Evolutionary conservation across 305 asterid species (phyloP).

Genomic region (Fraxinus xanthoxyloides): DNA sequence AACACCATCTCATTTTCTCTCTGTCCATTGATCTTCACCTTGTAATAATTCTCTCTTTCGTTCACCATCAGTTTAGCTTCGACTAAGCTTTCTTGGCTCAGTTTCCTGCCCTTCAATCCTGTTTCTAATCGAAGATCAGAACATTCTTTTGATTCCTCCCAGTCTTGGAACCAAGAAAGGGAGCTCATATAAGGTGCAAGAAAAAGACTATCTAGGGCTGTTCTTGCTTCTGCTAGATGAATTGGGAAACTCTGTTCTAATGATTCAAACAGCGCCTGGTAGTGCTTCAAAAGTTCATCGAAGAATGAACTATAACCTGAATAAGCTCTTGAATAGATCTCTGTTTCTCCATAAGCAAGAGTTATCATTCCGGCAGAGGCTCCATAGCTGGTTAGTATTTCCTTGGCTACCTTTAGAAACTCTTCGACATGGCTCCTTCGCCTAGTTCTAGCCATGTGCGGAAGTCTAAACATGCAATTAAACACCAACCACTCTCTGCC

Average conservation of each 20-base stretch:
- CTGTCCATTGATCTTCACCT: slow-evolving; percentile 24
- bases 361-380: slow-evolving; percentile 23
- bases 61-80: slow-evolving; percentile 28
- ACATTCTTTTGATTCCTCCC: slow-evolving; percentile 24
- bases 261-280: slow-evolving; percentile 26
- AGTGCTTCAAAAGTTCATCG: slow-evolving; percentile 9
- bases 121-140: slow-evolving; percentile 2
- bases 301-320: slow-evolving; percentile 23
- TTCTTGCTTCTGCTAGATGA: slow-evolving; percentile 31
- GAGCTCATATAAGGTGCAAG: slow-evolving; percentile 21
- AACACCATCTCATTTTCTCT: slow-evolving; percentile 30
- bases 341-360: slow-evolving; percentile 19
- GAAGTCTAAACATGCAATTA: slow-evolving; percentile 28
- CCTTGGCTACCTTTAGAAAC: slow-evolving; percentile 25
- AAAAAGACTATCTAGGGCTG: slow-evolving; percentile 26
- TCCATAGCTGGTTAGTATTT: slow-evolving; percentile 19
- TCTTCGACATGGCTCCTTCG: slow-evolving; percentile 27
- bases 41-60: slow-evolving; percentile 23
- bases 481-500: slow-evolving; percentile 32
- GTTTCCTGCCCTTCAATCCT: slow-evolving; percentile 21
- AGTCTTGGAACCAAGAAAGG: slow-evolving; percentile 13
- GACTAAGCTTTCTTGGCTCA: slow-evolving; percentile 23
- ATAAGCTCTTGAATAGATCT: background rate
- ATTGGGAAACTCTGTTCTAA: slow-evolving; percentile 28
- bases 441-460: slow-evolving; percentile 35